Base-by-base conservation (phyloP, 768 basidiomycete genomes). In the Grammothele lineata region DNA sequence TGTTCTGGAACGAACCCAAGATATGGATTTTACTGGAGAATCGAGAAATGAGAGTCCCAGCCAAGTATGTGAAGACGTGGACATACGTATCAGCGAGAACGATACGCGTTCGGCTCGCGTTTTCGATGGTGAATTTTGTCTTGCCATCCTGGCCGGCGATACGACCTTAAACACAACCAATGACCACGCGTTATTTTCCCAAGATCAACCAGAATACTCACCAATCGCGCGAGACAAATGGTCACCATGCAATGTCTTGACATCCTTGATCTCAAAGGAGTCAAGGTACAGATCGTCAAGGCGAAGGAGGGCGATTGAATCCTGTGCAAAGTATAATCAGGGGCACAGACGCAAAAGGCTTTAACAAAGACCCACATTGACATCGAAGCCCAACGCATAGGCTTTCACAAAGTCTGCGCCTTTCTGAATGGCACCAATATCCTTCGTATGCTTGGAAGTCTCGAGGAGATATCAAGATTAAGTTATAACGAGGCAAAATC, bases 81-180 rank as follows among this genome's bases (percentile, higher is more conserved):
- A 79, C 88, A 45, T 61, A 94, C 94, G 92, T 93, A 63, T 99
- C 96, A 10, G 96, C 96, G 34, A 99, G 81, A 37, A 99, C 91
- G 47, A 99, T 97, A n/a, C 96, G 86, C 22, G 96, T 99, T 47
- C 95, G 79, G 56, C 86, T 94, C 3, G 93, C 80, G 59, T 98
- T 99, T 72, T 99, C 96, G 45, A 99, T 98, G 2, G 94, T 93
- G 66, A 97, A 98, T 64, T 96, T 94, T 10, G 94, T 97, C 71
- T 97, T 97, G 36, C 96, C 96, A 53, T 96, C 93, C 63, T 99
- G 93, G 4, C 96, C 96, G 10, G 96, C 96, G 63, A 99, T 98
- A 57, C 96, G 94, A 56, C 92, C 89, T 91, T 57, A 9, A 43
- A 43, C 22, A 18, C 30, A 42, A 35, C 11, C 7, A 8, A 22